Evolutionary conservation across 352 stramenopile species (phyloP), one percentile per base, ranked within the genome.

Genomic region (Phytopythium aichiense): DNA sequence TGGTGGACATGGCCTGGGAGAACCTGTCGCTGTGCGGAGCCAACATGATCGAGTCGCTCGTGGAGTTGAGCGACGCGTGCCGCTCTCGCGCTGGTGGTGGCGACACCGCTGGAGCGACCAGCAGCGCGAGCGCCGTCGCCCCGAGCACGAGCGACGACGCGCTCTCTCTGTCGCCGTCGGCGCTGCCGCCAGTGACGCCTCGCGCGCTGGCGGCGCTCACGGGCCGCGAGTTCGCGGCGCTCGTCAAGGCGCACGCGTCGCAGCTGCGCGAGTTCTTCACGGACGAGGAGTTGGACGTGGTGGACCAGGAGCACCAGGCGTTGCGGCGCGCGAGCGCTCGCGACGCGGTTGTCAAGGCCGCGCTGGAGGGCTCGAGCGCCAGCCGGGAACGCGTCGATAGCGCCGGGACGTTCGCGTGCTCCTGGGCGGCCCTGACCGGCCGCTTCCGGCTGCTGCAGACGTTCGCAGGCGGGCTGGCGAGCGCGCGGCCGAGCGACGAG

Each of bases 401-500:
- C 20, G 61, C 74, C 11, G 65, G 56, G 15, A 49, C 71, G 25
- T 91, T 91, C 56, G 68, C 81, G 28, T 48, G 43, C 23, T 69
- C 74, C 7, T 91, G 81, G 81, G 52, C 56, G 8, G 46, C 60
- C 9, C 79, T 71, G 0, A 53, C 67, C 5, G 58, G 67, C 0
- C 75, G 79, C 11, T 91, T 88, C 42, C 67, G 65, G 23, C 48
- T 69, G 33, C 70, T 91, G 13, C 77, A 89, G 63, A 65, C 66
- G 23, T 88, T 91, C 50, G 81, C 77, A 0, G 81, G 75, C 2
- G 79, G 79, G 0, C 71, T 91, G 18, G 81, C 81, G 25, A 88
- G 73, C 33, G 68, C 82, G 3, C 79, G 76, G 37, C 61, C 65
- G 9, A 45, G 48, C 31, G 42, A 53, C 45, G 38, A 49, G 25